phyloP scores from a whole-genome alignment of 164 flowering plant genomes.

The Paratinospora sagittata region DNA sequence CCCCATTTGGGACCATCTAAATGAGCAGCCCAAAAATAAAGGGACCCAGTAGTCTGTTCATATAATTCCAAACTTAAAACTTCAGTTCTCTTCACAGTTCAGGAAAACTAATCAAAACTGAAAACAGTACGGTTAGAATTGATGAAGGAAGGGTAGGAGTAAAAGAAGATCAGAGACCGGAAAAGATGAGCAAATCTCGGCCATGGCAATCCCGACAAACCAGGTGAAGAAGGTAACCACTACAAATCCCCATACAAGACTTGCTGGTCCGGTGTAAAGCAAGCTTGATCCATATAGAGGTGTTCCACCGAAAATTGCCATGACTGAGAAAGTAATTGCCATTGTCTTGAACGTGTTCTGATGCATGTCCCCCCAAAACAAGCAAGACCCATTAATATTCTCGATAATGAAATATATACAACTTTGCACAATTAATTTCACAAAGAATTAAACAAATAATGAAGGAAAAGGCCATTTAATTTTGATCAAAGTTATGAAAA shows the following conservation, averaged over 20 bases:
- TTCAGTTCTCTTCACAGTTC: neutral
- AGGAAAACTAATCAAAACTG: neutral
- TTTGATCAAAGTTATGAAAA: neutral
- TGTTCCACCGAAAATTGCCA: constrained; percentile 67
- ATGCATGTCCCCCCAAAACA: constrained; percentile 4
- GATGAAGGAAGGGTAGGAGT: neutral
- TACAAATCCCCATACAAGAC: constrained; percentile 77
- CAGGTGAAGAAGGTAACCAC: constrained; percentile 70
- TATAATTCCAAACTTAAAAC: neutral
- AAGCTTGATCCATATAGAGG: constrained; percentile 64
- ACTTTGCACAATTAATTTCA: too few relatives aligned
- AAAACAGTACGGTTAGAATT: neutral
- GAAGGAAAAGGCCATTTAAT: neutral
- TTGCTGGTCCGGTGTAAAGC: constrained; percentile 60
- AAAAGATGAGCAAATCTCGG: constrained; percentile 78
- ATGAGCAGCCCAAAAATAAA: too few relatives aligned
- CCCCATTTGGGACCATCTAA: constrained; percentile 38
- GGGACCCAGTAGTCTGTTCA: constrained; percentile 66
- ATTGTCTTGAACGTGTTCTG: constrained; percentile 61
- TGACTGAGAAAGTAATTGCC: constrained; percentile 56
- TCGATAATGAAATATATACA: neutral
- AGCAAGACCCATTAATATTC: neutral
- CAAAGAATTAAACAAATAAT: neutral
- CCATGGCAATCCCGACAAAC: constrained; percentile 68
- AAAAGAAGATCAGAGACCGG: constrained; percentile 33